These are phyloP conservation scores for Pythium utonaiense DNA, from an alignment of 352 stramenopile species.

Conservation along the genomic window DNA sequence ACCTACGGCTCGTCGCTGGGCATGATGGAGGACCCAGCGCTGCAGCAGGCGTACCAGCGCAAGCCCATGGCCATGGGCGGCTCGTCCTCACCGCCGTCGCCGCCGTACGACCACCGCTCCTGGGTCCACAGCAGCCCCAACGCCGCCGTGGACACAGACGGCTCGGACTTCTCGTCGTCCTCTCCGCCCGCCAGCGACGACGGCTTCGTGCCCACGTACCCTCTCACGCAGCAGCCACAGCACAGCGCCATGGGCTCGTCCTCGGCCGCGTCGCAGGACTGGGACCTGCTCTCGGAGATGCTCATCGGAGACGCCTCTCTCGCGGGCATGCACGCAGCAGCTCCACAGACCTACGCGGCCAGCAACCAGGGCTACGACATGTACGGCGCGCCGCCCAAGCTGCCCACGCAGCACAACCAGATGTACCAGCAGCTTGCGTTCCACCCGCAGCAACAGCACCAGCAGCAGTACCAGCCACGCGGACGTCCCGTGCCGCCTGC, in stretches of 20 bases:
- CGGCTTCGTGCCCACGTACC: slow-evolving; percentile 10
- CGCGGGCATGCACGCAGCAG: slow-evolving; percentile 4
- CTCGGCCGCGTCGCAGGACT: slow-evolving; percentile 28
- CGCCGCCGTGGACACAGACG: slow-evolving; percentile 26
- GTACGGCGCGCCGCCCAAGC: slow-evolving; percentile 10
- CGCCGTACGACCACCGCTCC: background rate
- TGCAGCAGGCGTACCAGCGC: background rate
- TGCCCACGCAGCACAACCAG: background rate
- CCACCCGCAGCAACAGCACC: background rate
- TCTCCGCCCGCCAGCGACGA: slow-evolving; percentile 30
- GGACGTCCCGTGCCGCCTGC: background rate
- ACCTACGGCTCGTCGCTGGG: background rate
- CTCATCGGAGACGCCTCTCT: slow-evolving; percentile 50
- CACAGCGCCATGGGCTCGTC: background rate
- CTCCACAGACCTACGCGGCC: slow-evolving; percentile 1
- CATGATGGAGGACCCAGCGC: background rate
- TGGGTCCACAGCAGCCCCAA: slow-evolving; percentile 4
- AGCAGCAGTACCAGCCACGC: background rate
- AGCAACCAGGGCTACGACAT: background rate
- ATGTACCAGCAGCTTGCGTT: slow-evolving; percentile 5
- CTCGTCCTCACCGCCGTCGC: background rate
- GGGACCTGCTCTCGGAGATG: slow-evolving; percentile 58
- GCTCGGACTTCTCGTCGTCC: slow-evolving; percentile 27
- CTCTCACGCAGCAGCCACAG: background rate
- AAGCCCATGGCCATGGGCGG: background rate